Evolutionary conservation across 1,284 basidiomycete genomes (phyloP).

Genomic region (Earliella scabrosa): DNA sequence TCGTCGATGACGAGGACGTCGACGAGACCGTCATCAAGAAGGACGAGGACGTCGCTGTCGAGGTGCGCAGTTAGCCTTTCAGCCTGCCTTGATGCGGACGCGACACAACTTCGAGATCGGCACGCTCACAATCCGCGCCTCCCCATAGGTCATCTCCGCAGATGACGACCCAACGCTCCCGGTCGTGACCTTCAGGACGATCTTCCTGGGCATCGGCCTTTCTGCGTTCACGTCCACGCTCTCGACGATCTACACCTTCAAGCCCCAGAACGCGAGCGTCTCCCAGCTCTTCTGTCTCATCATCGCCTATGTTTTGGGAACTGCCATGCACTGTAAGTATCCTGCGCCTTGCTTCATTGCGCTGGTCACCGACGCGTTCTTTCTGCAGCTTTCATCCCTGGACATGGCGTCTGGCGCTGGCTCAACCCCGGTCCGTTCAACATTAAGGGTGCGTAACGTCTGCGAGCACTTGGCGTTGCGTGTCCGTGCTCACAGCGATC

Average conservation of each 20-base stretch:
- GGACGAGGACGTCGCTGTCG: slow-evolving; percentile 49
- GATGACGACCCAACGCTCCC: slow-evolving; percentile 60
- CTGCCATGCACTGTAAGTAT: slow-evolving; percentile 48
- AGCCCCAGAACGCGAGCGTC: slow-evolving; percentile 60
- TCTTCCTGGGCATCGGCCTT: slow-evolving; percentile 64
- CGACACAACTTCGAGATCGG: neutral
- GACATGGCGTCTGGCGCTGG: slow-evolving; percentile 49
- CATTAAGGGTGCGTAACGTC: slow-evolving; percentile 45
- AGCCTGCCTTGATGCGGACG: neutral
- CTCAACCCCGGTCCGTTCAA: slow-evolving; percentile 68
- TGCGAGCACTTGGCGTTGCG: slow-evolving; percentile 15
- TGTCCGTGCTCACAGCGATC: slow-evolving; percentile 28
- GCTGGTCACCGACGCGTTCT: neutral
- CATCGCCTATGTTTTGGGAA: slow-evolving; percentile 64
- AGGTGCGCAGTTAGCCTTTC: slow-evolving; percentile 37
- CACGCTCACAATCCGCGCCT: neutral
- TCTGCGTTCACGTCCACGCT: slow-evolving; percentile 63
- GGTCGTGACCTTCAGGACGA: slow-evolving; percentile 60
- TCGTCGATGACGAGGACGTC: slow-evolving; percentile 23
- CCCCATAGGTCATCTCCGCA: slow-evolving; percentile 48
- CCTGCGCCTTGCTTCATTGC: neutral
- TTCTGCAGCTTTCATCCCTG: slow-evolving; percentile 46
- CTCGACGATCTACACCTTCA: slow-evolving; percentile 67
- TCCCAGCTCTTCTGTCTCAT: slow-evolving; percentile 60
- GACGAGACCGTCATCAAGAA: slow-evolving; percentile 41